Conservation (phyloP, 192 early-diverging fungal species). For the Paraglomus brasilianum region DNA sequence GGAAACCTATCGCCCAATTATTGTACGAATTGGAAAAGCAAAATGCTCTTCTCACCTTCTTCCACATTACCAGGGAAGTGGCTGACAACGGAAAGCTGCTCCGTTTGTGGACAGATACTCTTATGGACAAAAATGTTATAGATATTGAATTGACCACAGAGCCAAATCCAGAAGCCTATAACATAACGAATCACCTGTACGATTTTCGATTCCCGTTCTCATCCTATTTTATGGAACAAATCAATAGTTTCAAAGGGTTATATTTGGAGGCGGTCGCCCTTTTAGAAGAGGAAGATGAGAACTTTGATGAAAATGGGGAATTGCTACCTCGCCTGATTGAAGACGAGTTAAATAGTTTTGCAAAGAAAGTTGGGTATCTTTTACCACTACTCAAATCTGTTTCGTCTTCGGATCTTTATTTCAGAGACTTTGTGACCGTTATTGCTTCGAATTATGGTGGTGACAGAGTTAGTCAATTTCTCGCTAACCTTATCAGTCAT, state of each 20-base stretch:
- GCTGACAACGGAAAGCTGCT: neutral
- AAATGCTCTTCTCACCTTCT: slow-evolving; percentile 8
- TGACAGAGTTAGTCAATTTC: neutral
- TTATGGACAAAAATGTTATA: slow-evolving; percentile 17
- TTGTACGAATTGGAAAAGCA: slow-evolving; percentile 22
- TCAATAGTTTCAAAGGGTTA: slow-evolving; percentile 27
- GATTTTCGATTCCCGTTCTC: slow-evolving; percentile 33
- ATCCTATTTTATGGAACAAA: slow-evolving; percentile 26
- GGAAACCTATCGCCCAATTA: slow-evolving; percentile 28
- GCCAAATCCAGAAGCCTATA: slow-evolving; percentile 24
- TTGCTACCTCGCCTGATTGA: neutral
- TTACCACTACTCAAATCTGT: slow-evolving; percentile 3
- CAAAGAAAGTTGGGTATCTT: neutral
- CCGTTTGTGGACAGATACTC: slow-evolving; percentile 28
- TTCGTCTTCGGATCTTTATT: slow-evolving; percentile 22
- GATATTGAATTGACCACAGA: slow-evolving; percentile 18
- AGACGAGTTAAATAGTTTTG: neutral
- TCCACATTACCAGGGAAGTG: neutral
- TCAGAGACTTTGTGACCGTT: slow-evolving; percentile 29
- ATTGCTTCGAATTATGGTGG: neutral
- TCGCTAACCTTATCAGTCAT: slow-evolving; percentile 7
- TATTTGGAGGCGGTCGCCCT: slow-evolving; percentile 17
- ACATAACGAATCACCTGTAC: slow-evolving; percentile 5
- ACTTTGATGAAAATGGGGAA: slow-evolving; percentile 21
- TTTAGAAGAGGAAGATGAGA: neutral